phyloP scores from a whole-genome alignment of 2,329 filamentous ascomycete species.

The Paracamarosporium sp. region DNA sequence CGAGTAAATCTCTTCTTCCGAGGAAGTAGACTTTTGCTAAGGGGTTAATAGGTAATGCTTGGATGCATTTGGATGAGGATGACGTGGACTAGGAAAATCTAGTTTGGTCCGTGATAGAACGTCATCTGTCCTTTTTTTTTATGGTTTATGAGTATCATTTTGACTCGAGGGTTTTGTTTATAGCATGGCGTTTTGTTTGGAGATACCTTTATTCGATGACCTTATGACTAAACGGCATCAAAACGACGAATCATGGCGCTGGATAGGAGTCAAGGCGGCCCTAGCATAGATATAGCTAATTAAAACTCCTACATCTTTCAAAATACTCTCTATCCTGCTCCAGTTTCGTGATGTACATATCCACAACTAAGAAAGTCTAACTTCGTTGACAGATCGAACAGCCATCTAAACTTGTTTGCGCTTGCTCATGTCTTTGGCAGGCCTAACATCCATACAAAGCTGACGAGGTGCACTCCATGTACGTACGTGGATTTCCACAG shows the following conservation, averaged over 20 bases:
- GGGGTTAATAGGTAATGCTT: constrained; percentile 1
- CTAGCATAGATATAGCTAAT: not conserved
- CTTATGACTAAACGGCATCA: not conserved
- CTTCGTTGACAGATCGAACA: too few species aligned
- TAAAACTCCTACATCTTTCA: not conserved
- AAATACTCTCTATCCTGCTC: not conserved
- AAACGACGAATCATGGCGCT: not conserved
- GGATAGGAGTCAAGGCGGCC: not conserved
- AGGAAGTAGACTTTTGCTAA: constrained; percentile 2
- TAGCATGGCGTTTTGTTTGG: not conserved
- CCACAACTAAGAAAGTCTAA: too few species aligned
- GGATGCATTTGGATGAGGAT: constrained; percentile 5
- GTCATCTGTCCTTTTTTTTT: not conserved
- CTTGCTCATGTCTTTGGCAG: too few species aligned
- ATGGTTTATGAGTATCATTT: not conserved
- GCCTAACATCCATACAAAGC: too few species aligned
- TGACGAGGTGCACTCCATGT: too few species aligned
- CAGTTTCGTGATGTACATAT: not conserved
- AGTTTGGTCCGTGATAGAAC: not conserved
- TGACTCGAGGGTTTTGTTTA: too few species aligned
- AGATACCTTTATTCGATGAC: constrained; percentile 1
- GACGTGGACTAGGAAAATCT: not conserved
- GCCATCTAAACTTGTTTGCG: too few species aligned
- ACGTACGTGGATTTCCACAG: too few species aligned
- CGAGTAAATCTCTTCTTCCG: constrained; percentile 58